Conservation (phyloP, 495 filamentous ascomycete genomes). For the Glonium stellatum region DNA sequence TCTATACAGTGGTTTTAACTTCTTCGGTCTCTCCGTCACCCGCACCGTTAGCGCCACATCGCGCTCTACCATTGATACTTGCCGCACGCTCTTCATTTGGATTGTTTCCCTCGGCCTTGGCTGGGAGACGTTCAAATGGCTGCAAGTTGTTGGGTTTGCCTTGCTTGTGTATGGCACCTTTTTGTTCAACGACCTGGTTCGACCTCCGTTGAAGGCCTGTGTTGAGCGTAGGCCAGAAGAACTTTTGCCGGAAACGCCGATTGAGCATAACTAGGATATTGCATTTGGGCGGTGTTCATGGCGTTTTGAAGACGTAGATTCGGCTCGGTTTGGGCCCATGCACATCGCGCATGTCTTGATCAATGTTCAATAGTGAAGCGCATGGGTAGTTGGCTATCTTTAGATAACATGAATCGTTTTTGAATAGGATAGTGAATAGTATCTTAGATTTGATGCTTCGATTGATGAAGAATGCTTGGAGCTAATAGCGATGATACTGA, state of each 20-base stretch:
- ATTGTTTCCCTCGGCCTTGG: slow-evolving; percentile 85
- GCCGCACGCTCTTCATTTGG: slow-evolving; percentile 97
- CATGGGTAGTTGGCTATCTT: too few species aligned
- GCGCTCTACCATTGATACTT: slow-evolving; percentile 92
- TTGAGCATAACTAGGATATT: slow-evolving; percentile 59
- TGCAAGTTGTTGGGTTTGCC: slow-evolving; percentile 83
- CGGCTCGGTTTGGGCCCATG: too few species aligned
- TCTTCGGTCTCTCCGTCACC: slow-evolving; percentile 91
- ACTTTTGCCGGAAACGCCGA: slow-evolving; percentile 75
- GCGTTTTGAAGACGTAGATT: slow-evolving; percentile 7
- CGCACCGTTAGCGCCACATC: slow-evolving; percentile 82
- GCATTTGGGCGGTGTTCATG: slow-evolving; percentile 3
- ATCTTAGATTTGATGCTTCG: too few species aligned
- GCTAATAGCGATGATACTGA: too few species aligned
- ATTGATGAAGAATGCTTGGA: too few species aligned
- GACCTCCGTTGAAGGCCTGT: slow-evolving; percentile 56
- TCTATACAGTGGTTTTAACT: slow-evolving; percentile 79
- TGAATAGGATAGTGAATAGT: too few species aligned
- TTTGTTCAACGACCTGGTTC: slow-evolving; percentile 87
- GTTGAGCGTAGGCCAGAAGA: slow-evolving; percentile 43
- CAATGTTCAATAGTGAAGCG: too few species aligned
- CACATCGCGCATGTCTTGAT: too few species aligned
- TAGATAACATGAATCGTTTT: too few species aligned
- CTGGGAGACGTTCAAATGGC: slow-evolving; percentile 98
- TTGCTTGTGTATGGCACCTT: slow-evolving; percentile 95